Base-by-base conservation (phyloP, 2,329 filamentous ascomycete species). In the Colletotrichum costaricense region DNA sequence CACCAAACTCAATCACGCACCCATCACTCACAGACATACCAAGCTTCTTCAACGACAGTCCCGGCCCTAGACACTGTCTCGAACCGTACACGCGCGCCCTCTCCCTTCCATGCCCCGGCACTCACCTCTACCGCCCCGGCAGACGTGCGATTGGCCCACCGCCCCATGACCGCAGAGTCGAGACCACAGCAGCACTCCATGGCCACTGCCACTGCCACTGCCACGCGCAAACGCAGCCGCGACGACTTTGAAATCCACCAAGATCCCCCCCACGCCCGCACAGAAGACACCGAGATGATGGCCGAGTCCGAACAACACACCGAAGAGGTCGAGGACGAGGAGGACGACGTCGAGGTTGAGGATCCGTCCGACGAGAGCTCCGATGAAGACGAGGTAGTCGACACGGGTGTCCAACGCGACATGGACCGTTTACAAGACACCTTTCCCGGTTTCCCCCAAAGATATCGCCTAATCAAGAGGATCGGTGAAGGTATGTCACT, bases 381-480 rank as follows among this genome's bases (percentile, higher is more conserved):
- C 35, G 91, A 91, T 9, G 91, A 91, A 28, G 91, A 94, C 63
- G 87, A 89, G 30, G 82, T 86, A 16, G 87, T 94, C 49, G 93
- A 95, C 76, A 86, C 89, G 24, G 86, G 85, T 6, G 94, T 98
- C 16, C 89, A 91, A 74, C 91, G 95, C 66, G 97, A 99, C 81
- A 99, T 99, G 90, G 90, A 91, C 65, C 94, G 92, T 77, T 91
- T 99, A 70, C 92, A 96, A 78, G 88, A 91, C 67, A 93, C 92
- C 42, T 98, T 98, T 81, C 92, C 92, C 49, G 94, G 93, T 64
- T 97, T 98, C 81, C 93, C 90, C 76, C 89, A 94, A 78, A 91
- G 93, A 71, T 99, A 96, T 83, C 92, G 95, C 66, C 85, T 99
- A 67, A 97, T 99, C 81, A 98, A 98, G 84, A 93, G 96, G 75